phyloP scores from a whole-genome alignment of 2,329 filamentous ascomycete species.

The Acrodontium crateriforme region DNA sequence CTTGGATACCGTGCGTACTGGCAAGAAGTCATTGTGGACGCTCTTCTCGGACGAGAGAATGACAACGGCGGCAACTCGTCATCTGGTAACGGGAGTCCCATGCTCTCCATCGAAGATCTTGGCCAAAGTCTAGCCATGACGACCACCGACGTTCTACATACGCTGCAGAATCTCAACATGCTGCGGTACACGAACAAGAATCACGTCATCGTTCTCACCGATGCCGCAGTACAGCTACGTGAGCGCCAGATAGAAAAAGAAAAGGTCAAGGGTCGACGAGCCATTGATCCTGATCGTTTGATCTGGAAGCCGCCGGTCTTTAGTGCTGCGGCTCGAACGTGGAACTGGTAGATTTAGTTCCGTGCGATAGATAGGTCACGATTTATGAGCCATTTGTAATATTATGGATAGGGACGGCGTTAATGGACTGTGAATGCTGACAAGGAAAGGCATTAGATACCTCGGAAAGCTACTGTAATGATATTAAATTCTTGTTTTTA shows the following conservation, averaged over 20 bases:
- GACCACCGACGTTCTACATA: constrained; percentile 92
- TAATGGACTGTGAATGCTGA: no score
- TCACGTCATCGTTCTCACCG: constrained; percentile 87
- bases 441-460: no score
- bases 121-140: constrained; percentile 79
- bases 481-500: no score
- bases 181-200: constrained; percentile 90
- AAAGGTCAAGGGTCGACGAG: constrained; percentile 59
- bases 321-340: constrained; percentile 75
- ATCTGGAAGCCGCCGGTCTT: constrained; percentile 97
- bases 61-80: constrained; percentile 16
- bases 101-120: constrained; percentile 74
- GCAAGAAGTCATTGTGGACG: constrained; percentile 85
- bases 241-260: constrained; percentile 55
- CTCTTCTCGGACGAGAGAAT: constrained; percentile 62
- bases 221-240: constrained; percentile 57
- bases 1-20: constrained; percentile 94
- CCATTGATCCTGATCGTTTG: constrained; percentile 64
- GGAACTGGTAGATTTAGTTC: constrained; percentile 91
- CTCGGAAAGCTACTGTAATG: no score
- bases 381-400: no score
- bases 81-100: constrained; percentile 34
- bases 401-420: no score
- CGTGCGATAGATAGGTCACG: no score
- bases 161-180: constrained; percentile 86